Evolutionary conservation across 2,329 filamentous ascomycete species (phyloP), one percentile per base, ranked within the genome.

Genomic region (Volutella citrinella): DNA sequence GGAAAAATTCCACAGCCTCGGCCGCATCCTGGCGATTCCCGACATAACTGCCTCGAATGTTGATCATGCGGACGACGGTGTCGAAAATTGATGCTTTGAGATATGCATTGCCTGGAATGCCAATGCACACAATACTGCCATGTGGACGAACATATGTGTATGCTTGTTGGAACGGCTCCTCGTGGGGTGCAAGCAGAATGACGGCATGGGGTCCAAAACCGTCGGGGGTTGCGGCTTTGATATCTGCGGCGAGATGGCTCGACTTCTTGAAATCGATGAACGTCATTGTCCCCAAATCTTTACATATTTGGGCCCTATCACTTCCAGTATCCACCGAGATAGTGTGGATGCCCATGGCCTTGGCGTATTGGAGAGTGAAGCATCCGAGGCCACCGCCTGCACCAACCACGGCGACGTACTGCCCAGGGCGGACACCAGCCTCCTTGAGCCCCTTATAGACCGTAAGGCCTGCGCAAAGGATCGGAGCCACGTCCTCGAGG

Each of bases 111-210:
- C 86, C 83, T 5, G 91, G 91, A 17, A 96, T 72, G 55, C 90
- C 91, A 55, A 97, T 93, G 66, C 87, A 91, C 44, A 96, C 78
- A 55, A 96, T 84, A 22, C 79, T 76, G 39, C 91, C 91, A 41
- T 81, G 80, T 36, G 87, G 77, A 40, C 91, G 85, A 43, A 95
- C 83, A 65, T 96, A 95, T 64, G 78, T 82, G 29, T 86, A 81
- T 25, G 91, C 91, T 70, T 96, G 90, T 69, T 95, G 88, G 81
- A 96, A 96, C 34, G 91, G 91, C 72, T 84, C 87, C 76, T 96
- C 90, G 52, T 73, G 78, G 32, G 87, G 88, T 42, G 91, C 90
- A 40, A 96, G 79, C 26, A 96, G 74, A 47, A 96, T 72, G 42
- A 91, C 89, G 23, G 88, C 90, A 54, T 95, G 85, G 6, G 90